Percentiles rank a stretch among this genome's conserved stretches.
phyloP scores from a whole-genome alignment of 257 asterid species.

The Euphrasia confusa region DNA sequence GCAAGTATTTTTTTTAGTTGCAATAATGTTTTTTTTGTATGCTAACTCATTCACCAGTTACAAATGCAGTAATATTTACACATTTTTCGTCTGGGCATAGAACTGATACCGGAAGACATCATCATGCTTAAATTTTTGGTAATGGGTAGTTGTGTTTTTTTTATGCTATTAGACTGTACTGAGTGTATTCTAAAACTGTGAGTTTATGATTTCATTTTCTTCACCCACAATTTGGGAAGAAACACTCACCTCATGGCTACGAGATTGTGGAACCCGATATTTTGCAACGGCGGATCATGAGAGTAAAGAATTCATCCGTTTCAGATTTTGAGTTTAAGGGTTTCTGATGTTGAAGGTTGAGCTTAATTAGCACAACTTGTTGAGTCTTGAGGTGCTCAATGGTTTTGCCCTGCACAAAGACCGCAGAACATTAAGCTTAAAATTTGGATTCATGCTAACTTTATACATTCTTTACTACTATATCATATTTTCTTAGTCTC shows the following conservation, averaged over 20 bases:
- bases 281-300: neutral
- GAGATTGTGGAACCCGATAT: neutral
- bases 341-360: neutral
- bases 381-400: slow-evolving; percentile 4
- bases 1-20: neutral
- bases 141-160: neutral
- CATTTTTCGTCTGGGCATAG: neutral
- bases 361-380: slow-evolving; percentile 1
- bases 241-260: neutral
- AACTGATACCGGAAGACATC: no score
- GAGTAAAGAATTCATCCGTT: neutral
- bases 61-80: neutral
- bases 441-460: no score
- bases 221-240: neutral
- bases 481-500: no score
- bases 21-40: neutral
- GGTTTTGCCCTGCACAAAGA: neutral
- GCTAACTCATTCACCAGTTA: slow-evolving; percentile 1
- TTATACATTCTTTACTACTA: no score
- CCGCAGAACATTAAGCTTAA: slow-evolving; percentile 13
- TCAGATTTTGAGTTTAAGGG: neutral
- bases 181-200: no score
- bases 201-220: neutral
- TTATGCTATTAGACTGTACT: no score
- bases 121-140: slow-evolving; percentile 4